Evolutionary conservation across 2,329 filamentous ascomycete species (phyloP).

Genomic region (Colletotrichum gloeosporioides): DNA sequence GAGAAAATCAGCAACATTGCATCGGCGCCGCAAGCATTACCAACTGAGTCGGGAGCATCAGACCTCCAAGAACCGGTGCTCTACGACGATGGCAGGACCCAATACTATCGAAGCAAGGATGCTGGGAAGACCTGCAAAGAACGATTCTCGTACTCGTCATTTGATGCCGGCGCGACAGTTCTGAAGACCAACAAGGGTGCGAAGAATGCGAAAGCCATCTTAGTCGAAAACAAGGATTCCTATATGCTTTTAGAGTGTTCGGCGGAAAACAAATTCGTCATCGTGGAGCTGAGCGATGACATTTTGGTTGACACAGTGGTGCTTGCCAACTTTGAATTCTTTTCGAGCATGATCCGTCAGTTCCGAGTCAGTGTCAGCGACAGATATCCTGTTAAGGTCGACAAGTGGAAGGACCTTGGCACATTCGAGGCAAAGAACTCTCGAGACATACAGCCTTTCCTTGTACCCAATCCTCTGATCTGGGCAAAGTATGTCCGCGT

Average conservation of each 20-base stretch:
- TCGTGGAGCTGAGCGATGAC: slow-evolving; percentile 90
- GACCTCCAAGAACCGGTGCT: slow-evolving; percentile 45
- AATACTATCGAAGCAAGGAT: slow-evolving; percentile 79
- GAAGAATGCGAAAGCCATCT: slow-evolving; percentile 85
- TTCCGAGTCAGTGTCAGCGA: slow-evolving; percentile 94
- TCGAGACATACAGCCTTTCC: slow-evolving; percentile 90
- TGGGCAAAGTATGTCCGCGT: slow-evolving; percentile 94
- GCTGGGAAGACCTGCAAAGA: slow-evolving; percentile 98
- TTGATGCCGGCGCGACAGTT: slow-evolving; percentile 93
- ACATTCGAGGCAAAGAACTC: slow-evolving; percentile 92
- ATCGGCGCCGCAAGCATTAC: slow-evolving; percentile 1
- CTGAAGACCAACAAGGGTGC: slow-evolving; percentile 87
- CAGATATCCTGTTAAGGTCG: slow-evolving; percentile 88
- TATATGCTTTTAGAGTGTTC: slow-evolving; percentile 97
- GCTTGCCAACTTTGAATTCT: slow-evolving; percentile 98
- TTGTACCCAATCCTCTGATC: slow-evolving; percentile 92
- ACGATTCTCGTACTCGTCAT: slow-evolving; percentile 95
- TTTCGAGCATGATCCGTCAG: slow-evolving; percentile 92
- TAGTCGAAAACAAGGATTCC: slow-evolving; percentile 97
- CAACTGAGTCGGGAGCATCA: slow-evolving; percentile 6
- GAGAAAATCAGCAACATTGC: slow-evolving; percentile 41
- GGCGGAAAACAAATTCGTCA: slow-evolving; percentile 87
- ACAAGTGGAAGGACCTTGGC: slow-evolving; percentile 90
- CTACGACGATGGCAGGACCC: slow-evolving; percentile 54
- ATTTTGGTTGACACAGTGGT: slow-evolving; percentile 92